Percentiles rank a stretch among this genome's conserved stretches.
These are phyloP conservation scores for Betula pendula DNA, from an alignment of 306 rosid species.

Conservation along the genomic window DNA sequence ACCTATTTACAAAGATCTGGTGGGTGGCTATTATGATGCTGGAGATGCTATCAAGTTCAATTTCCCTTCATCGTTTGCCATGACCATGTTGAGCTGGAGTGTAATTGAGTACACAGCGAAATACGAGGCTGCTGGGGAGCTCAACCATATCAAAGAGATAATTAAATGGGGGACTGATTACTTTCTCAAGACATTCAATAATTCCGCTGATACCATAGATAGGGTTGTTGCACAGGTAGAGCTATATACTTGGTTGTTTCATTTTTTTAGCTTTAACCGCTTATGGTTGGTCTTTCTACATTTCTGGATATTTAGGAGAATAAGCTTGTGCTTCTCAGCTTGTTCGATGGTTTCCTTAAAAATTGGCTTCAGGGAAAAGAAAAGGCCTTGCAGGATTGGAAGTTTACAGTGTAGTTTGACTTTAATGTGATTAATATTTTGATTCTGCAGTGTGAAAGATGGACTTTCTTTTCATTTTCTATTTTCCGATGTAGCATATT, in stretches of 20 bases:
- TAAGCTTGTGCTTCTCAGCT: background rate
- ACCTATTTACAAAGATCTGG: conserved; percentile 62
- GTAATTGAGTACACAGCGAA: conserved; percentile 92
- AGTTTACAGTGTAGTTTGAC: background rate
- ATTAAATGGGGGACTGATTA: conserved; percentile 97
- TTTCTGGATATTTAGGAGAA: background rate
- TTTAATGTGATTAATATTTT: background rate
- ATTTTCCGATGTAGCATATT: background rate
- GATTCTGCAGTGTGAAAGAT: background rate
- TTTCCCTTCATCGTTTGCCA: conserved; percentile 74
- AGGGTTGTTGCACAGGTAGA: conserved; percentile 69
- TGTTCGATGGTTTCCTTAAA: background rate
- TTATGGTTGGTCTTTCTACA: background rate
- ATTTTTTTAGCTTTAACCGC: background rate
- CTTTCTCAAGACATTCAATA: conserved; percentile 89
- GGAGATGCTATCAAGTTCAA: conserved; percentile 97
- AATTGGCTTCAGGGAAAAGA: background rate
- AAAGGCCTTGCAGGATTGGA: no score
- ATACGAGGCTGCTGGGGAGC: conserved; percentile 93
- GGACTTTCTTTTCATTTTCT: background rate
- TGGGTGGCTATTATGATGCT: conserved; percentile 93
- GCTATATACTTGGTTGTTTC: background rate
- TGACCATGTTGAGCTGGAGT: conserved; percentile 98
- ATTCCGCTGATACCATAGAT: conserved; percentile 67
- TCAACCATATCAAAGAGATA: conserved; percentile 72